Percentiles rank a stretch among this genome's conserved stretches.
phyloP scores from a whole-genome alignment of 495 filamentous ascomycete species.

The Hypoxylon rickii region DNA sequence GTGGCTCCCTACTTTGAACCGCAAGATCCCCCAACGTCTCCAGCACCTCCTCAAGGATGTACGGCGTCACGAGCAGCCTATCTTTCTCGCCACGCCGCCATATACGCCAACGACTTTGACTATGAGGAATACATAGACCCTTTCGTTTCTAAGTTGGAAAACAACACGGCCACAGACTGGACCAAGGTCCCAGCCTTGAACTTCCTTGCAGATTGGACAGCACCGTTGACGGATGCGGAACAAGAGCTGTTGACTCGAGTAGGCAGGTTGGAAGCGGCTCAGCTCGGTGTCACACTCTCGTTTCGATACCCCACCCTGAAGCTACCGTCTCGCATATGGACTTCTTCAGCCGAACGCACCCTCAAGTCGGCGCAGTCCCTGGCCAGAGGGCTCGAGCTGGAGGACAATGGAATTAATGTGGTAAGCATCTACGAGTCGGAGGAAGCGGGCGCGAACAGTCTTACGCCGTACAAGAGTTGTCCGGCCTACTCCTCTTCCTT shows the following conservation, averaged over 20 bases:
- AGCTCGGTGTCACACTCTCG: conserved; percentile 47
- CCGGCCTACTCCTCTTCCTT: conserved; percentile 52
- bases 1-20: conserved; percentile 56
- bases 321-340: conserved; percentile 51
- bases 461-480: conserved; percentile 55
- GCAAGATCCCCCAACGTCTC: conserved; percentile 46
- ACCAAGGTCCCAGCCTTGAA: conserved; percentile 42
- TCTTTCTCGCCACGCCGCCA: conserved; percentile 53
- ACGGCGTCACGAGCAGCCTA: conserved; percentile 47
- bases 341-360: conserved; percentile 54
- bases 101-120: conserved; percentile 56
- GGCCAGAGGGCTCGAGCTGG: conserved; percentile 46
- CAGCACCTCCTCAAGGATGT: conserved; percentile 47
- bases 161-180: conserved; percentile 45
- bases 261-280: conserved; percentile 49
- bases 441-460: conserved; percentile 48
- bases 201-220: conserved; percentile 48
- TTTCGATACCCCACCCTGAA: conserved; percentile 50
- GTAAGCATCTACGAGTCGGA: conserved; percentile 45
- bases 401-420: conserved; percentile 47
- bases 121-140: conserved; percentile 53
- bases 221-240: conserved; percentile 50
- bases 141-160: conserved; percentile 49
- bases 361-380: conserved; percentile 50
- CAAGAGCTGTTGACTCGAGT: conserved; percentile 48